These are phyloP conservation scores for Suillus bovinus DNA, from an alignment of 768 basidiomycete species.

Conservation along the genomic window DNA sequence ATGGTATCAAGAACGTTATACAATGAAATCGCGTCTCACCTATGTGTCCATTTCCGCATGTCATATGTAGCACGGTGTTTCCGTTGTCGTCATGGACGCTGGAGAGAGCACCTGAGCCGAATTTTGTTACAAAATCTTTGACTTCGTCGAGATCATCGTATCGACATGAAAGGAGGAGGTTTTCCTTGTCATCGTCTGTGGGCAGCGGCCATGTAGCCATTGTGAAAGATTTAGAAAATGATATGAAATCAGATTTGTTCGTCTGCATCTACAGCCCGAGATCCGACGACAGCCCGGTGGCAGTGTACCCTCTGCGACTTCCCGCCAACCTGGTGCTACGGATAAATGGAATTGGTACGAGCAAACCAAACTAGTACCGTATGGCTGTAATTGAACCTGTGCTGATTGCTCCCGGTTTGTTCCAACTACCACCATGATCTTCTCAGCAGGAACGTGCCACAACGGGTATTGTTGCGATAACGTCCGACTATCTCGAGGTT, in stretches of 20 bases:
- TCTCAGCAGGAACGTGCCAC: not conserved
- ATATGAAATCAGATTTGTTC: not conserved
- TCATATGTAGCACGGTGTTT: constrained; percentile 86
- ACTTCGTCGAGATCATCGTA: constrained; percentile 88
- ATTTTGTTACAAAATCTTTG: constrained; percentile 59
- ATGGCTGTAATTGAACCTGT: not conserved
- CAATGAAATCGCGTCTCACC: constrained; percentile 47
- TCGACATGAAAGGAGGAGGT: constrained; percentile 79
- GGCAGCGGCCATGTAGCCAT: constrained; percentile 21
- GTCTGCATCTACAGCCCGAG: no score
- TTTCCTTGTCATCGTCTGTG: constrained; percentile 59
- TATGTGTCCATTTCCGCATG: constrained; percentile 83
- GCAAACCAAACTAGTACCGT: no score
- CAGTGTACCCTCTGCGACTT: no score
- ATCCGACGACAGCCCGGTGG: not conserved
- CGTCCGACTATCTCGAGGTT: no score
- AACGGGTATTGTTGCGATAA: not conserved
- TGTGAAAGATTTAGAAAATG: constrained; percentile 1
- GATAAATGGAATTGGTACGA: no score
- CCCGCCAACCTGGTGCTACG: no score
- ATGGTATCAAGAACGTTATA: constrained; percentile 9
- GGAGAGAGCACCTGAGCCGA: constrained; percentile 50
- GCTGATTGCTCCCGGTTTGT: not conserved
- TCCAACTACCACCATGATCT: not conserved
- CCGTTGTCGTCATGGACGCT: constrained; percentile 69